Conservation (phyloP, 108 stramenopile species). For the Parietichytrium sp. region DNA sequence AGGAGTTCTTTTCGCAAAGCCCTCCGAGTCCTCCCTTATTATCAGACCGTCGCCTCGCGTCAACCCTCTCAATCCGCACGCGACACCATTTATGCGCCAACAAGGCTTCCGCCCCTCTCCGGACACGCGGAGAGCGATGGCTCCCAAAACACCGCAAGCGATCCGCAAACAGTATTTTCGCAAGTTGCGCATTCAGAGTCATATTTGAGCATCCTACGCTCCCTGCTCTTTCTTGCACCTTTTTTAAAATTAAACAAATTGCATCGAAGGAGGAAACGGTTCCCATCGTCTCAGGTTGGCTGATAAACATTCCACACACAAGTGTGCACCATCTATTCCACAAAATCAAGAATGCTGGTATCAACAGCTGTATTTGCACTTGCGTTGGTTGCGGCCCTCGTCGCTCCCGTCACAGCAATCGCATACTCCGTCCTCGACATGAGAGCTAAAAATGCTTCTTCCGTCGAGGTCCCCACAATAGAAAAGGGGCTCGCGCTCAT, state of each 20-base stretch:
- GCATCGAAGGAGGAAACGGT: too few species aligned
- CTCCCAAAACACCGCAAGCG: conserved; percentile 30
- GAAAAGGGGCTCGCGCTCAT: not conserved
- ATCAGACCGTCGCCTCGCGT: not conserved
- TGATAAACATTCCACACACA: too few species aligned
- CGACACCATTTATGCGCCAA: not conserved
- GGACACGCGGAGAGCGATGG: not conserved
- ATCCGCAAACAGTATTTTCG: conserved; percentile 33
- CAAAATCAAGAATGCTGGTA: too few species aligned
- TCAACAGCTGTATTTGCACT: not conserved
- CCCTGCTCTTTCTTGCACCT: too few species aligned
- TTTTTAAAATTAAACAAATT: too few species aligned
- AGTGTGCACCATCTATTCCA: too few species aligned
- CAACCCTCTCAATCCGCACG: conserved; percentile 33
- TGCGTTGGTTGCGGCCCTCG: conserved; percentile 23
- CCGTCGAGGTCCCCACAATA: not conserved
- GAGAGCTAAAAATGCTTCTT: not conserved
- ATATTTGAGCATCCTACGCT: too few species aligned
- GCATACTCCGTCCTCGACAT: not conserved
- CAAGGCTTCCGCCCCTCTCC: not conserved
- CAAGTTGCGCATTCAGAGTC: conserved; percentile 33
- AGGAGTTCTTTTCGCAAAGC: not conserved
- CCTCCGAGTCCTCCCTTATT: not conserved
- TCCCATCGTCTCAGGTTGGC: too few species aligned
- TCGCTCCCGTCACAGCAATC: conserved; percentile 18